A percentile compares a stretch with the other conserved stretches of the same genome.
phyloP scores from a whole-genome alignment of 1,284 basidiomycete species.

The Pisolithus thermaeus region DNA sequence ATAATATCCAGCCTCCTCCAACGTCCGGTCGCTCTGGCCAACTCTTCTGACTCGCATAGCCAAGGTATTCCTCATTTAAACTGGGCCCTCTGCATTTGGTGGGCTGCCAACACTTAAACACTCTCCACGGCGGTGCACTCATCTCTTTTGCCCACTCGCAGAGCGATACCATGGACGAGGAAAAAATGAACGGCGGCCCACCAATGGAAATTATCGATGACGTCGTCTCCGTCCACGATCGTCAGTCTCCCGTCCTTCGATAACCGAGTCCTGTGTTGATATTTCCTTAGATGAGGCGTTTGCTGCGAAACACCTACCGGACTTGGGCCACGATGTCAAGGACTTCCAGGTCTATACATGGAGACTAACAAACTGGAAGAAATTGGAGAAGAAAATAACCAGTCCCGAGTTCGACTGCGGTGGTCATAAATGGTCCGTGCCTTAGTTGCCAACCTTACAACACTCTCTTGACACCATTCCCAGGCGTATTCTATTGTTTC shows the following conservation, averaged over 20 bases:
- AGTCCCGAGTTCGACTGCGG: conserved; percentile 97
- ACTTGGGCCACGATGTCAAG: conserved; percentile 92
- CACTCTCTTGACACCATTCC: conserved; percentile 4
- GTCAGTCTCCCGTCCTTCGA: conserved; percentile 39
- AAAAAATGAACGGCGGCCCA: conserved; percentile 70
- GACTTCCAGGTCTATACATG: conserved; percentile 90
- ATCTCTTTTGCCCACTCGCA: conserved; percentile 19
- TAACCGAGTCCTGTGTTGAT: conserved; percentile 14
- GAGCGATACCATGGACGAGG: conserved; percentile 77
- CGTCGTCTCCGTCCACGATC: conserved; percentile 73
- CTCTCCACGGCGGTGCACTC: background rate
- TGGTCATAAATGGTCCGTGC: conserved; percentile 89
- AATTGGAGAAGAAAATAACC: conserved; percentile 91
- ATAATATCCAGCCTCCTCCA: conserved; percentile 16
- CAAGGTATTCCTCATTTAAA: background rate
- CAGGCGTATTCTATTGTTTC: conserved; percentile 97
- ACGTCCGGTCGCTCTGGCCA: conserved; percentile 1
- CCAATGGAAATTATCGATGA: conserved; percentile 77
- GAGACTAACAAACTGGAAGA: conserved; percentile 83
- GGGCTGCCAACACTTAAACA: background rate
- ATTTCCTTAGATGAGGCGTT: conserved; percentile 75
- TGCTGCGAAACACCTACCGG: conserved; percentile 91
- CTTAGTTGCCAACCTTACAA: conserved; percentile 7
- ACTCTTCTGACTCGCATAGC: conserved; percentile 1
- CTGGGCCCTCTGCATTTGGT: conserved; percentile 6